Evolutionary conservation across 768 basidiomycete genomes (phyloP), one percentile per base, ranked within the genome.

Genomic region (Leccinum arenicola): DNA sequence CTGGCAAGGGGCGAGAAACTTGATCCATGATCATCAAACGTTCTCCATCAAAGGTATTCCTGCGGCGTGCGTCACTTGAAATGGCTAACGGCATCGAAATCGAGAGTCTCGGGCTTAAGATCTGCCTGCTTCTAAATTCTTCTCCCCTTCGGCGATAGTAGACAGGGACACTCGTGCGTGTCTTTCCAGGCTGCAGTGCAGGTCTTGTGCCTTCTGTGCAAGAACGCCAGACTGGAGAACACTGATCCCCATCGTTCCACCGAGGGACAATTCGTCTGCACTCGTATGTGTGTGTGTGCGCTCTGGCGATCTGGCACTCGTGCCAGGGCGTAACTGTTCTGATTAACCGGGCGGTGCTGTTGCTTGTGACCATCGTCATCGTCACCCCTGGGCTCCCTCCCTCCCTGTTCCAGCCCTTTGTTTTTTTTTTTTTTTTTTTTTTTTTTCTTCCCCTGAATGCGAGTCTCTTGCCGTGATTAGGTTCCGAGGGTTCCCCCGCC

Each of bases 191-290:
- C 64, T 62, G 64, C 61, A 60, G 54, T 29, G 7, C 27, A 29
- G 27, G 64, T 66, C 62, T 63, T 65, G 60, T 61, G 8, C 38
- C 38, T 40, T 40, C 50, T 51, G 62, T 57, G 62, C 68, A 36
- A 56, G 68, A 52, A 48, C 49, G 56, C 55, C 38, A 40, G 38
- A 40, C 61, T 56, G 66, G 62, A 52, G 38, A 55, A 60, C 66
- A 61, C 47, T 54, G 55, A 40, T 40, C 17, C 54, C 55, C 52
- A 60, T 63, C 66, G 61, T 68, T 40, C 68, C 68, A 47, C 48
- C 49, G 48, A 61, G 64, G 38, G 64, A 63, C 64, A 60, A 50
- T 67, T 62, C 47, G 55, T 70, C 61, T 69, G 68, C 68, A 70
- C 60, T 31, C 63, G 58, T 54, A 57, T 66, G 57, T 66, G 23